Base-by-base conservation (phyloP, 2,329 filamentous ascomycete species). In the Sporothrix euskadiensis region DNA sequence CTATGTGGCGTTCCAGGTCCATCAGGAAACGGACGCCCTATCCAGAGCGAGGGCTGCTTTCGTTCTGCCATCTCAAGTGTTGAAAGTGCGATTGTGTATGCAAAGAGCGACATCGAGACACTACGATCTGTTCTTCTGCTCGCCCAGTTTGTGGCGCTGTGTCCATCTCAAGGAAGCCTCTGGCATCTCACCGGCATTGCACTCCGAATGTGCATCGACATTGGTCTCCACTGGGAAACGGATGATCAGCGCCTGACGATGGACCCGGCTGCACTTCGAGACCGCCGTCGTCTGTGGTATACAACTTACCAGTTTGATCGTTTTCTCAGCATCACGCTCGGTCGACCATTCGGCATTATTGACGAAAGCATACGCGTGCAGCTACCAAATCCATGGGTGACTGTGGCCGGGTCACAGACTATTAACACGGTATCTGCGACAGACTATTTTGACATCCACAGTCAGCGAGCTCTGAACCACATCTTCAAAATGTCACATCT, bases 171-270 rank as follows among this genome's bases (percentile, higher is more conserved):
- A 26, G 57, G 57, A 16, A 61, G 57, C 57, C 26, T 61, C 3
- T 61, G 57, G 57, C 57, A 61, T 14, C 57, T 61, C 4, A 39
- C 57, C 7, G 57, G 57, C 9, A 39, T 61, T 61, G 57, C 57
- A 16, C 16, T 61, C 4, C 57, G 57, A 30, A 61, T 61, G 57
- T 35, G 57, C 14, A 61, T 61, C 12, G 57, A 61, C 30, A 61
- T 61, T n/a, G 57, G 57, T 14, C 57, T 61, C 2, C 57, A 61
- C 57, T 61, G 57, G 57, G 57, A 61, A 14, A 39, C 57, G 10
- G 57, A 61, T 26, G 57, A 61, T 1, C 30, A 61, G 30, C 57
- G 57, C 6, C 57, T 61, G 57, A 19, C 30, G 10, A 61, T 61
- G 57, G 57, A 61, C 26, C 30, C 57, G 4, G 57, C 57, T 5